Conservation (phyloP, 140 eudicot species). For the Flaveria floridana region DNA sequence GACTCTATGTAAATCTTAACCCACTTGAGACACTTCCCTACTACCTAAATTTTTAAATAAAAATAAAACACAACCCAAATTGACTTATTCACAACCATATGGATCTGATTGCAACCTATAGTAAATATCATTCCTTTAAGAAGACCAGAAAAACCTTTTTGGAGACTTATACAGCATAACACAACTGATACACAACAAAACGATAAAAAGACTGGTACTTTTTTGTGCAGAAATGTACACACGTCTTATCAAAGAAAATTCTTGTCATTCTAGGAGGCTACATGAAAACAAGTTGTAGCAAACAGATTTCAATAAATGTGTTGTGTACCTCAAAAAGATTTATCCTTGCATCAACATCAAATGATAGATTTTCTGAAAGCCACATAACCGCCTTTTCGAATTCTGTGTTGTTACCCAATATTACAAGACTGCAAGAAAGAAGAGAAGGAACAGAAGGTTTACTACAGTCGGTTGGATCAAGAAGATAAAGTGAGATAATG, state of each 20-base stretch:
- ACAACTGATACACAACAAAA: conserved; percentile 8
- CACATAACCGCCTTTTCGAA: conserved; percentile 79
- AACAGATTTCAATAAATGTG: conserved; percentile 15
- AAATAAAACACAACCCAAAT: neutral
- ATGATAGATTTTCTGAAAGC: conserved; percentile 80
- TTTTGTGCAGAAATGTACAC: neutral
- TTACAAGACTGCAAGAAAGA: conserved; percentile 56
- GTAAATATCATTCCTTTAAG: conserved; percentile 14
- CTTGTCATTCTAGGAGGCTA: conserved; percentile 7
- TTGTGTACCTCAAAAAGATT: conserved; percentile 92
- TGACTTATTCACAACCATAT: neutral
- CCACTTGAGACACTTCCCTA: neutral
- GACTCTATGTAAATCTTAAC: neutral
- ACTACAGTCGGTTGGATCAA: neutral
- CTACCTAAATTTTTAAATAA: neutral
- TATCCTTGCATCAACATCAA: conserved; percentile 95
- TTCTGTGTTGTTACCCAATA: conserved; percentile 86
- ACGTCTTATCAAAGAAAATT: neutral
- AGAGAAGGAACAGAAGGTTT: conserved; percentile 12
- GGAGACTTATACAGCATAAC: neutral
- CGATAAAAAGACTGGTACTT: neutral
- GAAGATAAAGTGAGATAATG: conserved; percentile 8
- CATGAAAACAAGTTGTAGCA: conserved; percentile 10
- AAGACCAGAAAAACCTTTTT: conserved; percentile 4
- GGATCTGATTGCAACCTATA: neutral